Evolutionary conservation across 2,329 filamentous ascomycete species (phyloP).

Genomic region (Emergomyces pasteurianus): DNA sequence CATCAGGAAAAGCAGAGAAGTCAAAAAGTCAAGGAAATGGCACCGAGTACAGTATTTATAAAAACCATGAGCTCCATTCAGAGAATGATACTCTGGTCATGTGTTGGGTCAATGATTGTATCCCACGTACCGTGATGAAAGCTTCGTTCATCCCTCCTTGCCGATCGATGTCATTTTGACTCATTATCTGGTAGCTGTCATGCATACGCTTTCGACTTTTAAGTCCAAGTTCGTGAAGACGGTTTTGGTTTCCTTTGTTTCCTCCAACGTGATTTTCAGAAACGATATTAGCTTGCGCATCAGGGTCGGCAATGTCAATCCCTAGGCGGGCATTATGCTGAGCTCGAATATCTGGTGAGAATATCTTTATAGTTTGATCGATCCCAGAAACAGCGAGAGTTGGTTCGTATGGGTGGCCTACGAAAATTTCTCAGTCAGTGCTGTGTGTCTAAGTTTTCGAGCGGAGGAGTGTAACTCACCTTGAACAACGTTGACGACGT

Average conservation of each 20-base stretch:
- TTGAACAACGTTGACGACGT: conserved; percentile 59
- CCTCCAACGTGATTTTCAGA: conserved; percentile 16
- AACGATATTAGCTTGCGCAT: conserved; percentile 26
- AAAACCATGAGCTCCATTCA: conserved; percentile 15
- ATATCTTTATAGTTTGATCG: conserved; percentile 57
- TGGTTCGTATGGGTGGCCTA: conserved; percentile 55
- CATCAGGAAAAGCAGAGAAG: background rate
- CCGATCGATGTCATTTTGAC: conserved; percentile 49
- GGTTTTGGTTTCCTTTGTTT: conserved; percentile 16
- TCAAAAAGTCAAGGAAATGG: background rate
- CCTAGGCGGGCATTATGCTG: conserved; percentile 46
- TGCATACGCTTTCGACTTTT: conserved; percentile 47
- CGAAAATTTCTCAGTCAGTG: background rate
- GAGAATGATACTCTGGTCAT: conserved; percentile 14
- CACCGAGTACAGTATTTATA: background rate
- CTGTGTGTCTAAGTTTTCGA: background rate
- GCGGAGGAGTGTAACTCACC: conserved; percentile 26
- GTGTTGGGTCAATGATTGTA: conserved; percentile 13
- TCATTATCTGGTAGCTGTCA: conserved; percentile 49
- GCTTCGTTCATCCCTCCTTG: conserved; percentile 47
- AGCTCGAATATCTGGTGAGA: conserved; percentile 47
- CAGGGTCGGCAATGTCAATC: conserved; percentile 43
- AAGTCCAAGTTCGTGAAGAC: conserved; percentile 32
- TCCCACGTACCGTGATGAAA: conserved; percentile 41
- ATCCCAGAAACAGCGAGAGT: conserved; percentile 56